phyloP scores from a whole-genome alignment of 139 green algal species.

The Coelastrella sp. region DNA sequence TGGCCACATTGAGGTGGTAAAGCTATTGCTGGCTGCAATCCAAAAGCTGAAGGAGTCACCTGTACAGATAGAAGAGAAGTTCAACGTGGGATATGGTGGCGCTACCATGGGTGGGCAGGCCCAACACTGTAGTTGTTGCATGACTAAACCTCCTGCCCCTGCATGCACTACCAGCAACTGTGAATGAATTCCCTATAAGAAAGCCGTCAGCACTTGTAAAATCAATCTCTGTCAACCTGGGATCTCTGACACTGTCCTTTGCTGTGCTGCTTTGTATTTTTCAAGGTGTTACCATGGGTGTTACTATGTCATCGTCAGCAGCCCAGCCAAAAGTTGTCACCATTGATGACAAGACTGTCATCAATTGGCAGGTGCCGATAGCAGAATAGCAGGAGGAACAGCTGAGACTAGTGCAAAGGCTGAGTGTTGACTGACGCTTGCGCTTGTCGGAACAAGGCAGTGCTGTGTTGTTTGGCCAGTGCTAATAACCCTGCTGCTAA shows the following conservation, averaged over 20 bases:
- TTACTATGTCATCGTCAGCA: neutral
- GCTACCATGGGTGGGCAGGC: neutral
- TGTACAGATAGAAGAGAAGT: neutral
- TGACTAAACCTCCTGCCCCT: too few species aligned
- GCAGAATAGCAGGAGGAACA: neutral
- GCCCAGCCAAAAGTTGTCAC: neutral
- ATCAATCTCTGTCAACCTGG: too few species aligned
- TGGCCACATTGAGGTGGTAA: neutral
- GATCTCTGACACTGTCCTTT: neutral
- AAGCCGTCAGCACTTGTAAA: too few species aligned
- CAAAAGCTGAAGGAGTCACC: neutral
- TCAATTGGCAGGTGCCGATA: slow-evolving; percentile 6
- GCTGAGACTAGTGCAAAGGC: too few species aligned
- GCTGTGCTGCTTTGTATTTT: neutral
- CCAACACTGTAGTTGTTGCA: neutral
- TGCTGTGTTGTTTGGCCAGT: too few species aligned
- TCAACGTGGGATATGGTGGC: neutral
- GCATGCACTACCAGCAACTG: too few species aligned
- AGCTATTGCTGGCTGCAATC: neutral
- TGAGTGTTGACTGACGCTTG: too few species aligned
- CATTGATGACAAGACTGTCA: neutral
- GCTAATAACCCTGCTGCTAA: too few species aligned
- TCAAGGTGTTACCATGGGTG: slow-evolving; percentile 1
- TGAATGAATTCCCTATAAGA: too few species aligned
- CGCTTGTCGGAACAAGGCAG: too few species aligned